Base-by-base conservation (phyloP, 495 filamentous ascomycete species). In the Penicillium salamii region DNA sequence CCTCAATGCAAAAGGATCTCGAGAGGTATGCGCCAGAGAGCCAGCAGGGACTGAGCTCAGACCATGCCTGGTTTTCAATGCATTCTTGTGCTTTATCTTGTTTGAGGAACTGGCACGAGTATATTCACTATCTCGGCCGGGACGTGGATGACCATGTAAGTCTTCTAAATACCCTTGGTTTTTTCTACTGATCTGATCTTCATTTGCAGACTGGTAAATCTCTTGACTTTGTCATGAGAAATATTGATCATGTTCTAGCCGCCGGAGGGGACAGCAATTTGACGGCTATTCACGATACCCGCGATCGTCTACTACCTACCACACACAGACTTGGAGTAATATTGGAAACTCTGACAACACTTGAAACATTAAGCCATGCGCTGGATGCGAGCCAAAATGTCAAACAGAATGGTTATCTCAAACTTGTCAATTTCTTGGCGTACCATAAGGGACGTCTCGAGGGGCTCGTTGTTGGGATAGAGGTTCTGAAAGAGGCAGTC, bases 401-500 rank as follows among this genome's bases (percentile, higher is more conserved):
- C 5, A 41, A 17, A n/a, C 43, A 52, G 1, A 28, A 14, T 5
- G 29, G 24, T 7, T 50, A 38, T 17, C 47, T 35, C 32, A 33
- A 29, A 7, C 34, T 57, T 41, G 32, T 18, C 11, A 28, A 43
- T 5, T 45, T 37, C 9, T 19, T 41, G 9, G 29, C 40, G 14
- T 54, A 54, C 12, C 34, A 59, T 24, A 47, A 40, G 4, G 37
- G 34, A 0, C 36, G 13, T 11, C 23, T 59, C 0, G 47, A 59
- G 21, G 53, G 50, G 3, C 14, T 52, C 34, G 1, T 54, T 12
- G 46, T 51, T 9, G 58, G 53, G 21, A 38, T 57, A 7, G 32
- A 42, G 2, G 48, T 50, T 0, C 40, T 57, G 7, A 57, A 59
- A 32, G 42, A 44, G 32, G 59, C 52, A 33, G 42, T 59, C 0